Conservation (phyloP, 2,329 filamentous ascomycete genomes). For the Penicillium capsulatum region DNA sequence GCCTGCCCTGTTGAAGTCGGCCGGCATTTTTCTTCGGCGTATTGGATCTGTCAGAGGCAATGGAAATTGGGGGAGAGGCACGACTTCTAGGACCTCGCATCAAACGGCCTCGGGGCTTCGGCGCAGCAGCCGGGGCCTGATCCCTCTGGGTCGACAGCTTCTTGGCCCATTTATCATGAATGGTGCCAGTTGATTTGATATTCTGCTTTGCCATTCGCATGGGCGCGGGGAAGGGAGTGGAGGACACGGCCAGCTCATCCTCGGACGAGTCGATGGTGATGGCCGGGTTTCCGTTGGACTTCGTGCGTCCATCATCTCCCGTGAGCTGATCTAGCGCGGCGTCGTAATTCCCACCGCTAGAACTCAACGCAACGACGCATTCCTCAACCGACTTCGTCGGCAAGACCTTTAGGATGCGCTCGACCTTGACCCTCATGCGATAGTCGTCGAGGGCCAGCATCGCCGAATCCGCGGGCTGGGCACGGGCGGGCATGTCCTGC, state of each 20-base stretch:
- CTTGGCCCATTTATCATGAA: constrained; percentile 58
- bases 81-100: constrained; percentile 37
- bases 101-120: constrained; percentile 36
- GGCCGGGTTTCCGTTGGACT: constrained; percentile 2
- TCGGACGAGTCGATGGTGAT: constrained; percentile 34
- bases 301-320: constrained; percentile 1
- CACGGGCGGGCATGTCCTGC: constrained; percentile 45
- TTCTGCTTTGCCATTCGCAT: constrained; percentile 45
- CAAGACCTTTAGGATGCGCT: constrained; percentile 49
- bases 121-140: constrained; percentile 22
- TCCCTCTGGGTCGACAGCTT: constrained; percentile 28
- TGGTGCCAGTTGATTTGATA: constrained; percentile 52
- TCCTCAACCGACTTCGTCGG: constrained; percentile 45
- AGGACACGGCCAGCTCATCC: constrained; percentile 35
- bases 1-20: constrained; percentile 50
- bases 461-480: constrained; percentile 45
- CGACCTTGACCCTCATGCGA: constrained; percentile 48
- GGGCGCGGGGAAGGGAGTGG: constrained; percentile 16
- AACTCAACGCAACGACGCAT: constrained; percentile 49
- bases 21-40: constrained; percentile 28
- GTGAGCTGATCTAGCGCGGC: constrained; percentile 51
- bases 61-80: constrained; percentile 23
- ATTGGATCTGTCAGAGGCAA: constrained; percentile 12
- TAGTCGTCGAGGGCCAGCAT: constrained; percentile 52
- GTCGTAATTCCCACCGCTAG: constrained; percentile 51